Evolutionary conservation across 179 eudicot genomes (phyloP), one percentile per base, ranked within the genome.

Genomic region (Corrigiola litoralis): DNA sequence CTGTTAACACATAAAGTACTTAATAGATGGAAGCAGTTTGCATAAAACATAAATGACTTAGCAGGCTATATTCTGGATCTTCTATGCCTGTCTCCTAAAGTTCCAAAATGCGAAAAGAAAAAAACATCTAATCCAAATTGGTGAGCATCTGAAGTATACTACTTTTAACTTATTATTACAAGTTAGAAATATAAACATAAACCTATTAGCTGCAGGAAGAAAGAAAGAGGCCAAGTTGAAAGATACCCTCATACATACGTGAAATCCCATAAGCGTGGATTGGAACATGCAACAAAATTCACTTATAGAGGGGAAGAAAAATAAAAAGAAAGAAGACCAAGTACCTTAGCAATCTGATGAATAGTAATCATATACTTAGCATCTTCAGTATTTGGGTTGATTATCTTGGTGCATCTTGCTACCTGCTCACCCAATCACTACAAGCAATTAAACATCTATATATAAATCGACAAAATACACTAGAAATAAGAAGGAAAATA

Each of bases 331-430:
- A 18, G 1, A 52, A 27, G 48, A 48, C 13, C 48, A 21, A 57
- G 32, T 71, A 85, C 99, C 92, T 91, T 95, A 7, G 96, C 97
- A 61, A 91, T 95, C 65, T 92, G 97, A 82, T 88, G 88, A 42
- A 95, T 96, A 77, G 87, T 88, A 31, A 95, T 92, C 55, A 95
- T 84, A 79, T 95, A 95, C 66, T 95, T 92, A 13, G 97, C 99
- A 74, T 88, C 99, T 60, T 95, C 97, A 33, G 97, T 87, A 75
- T 95, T 92, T 34, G 96, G 99, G 63, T 58, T 95, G 49, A 95
- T 91, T 17, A 88, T 95, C 85, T 88, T 92, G 25, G 96, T 91
- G 75, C 97, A 95, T 74, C 96, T 87, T 20, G 97, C 97, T 54
- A 92, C 97, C 97, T 95, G 81, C n/a, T 72, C 27, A 31, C 20